These are phyloP conservation scores for Articulospora tetracladia DNA, from an alignment of 495 filamentous ascomycete species.

Conservation along the genomic window DNA sequence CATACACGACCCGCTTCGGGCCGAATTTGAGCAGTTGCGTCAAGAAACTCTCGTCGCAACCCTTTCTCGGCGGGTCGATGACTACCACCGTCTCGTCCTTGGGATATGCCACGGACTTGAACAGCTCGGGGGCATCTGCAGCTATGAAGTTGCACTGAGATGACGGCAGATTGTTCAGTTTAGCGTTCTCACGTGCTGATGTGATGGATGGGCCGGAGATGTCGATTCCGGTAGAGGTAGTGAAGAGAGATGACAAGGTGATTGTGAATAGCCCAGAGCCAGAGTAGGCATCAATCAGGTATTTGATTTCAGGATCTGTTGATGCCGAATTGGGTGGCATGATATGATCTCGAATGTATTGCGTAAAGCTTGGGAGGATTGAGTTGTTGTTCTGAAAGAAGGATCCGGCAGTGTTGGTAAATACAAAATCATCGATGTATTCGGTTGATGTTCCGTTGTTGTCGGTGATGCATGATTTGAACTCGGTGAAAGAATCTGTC, in stretches of 20 bases:
- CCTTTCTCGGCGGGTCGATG: slow-evolving; percentile 92
- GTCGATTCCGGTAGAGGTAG: slow-evolving; percentile 48
- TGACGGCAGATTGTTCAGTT: slow-evolving; percentile 62
- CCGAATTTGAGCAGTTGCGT: slow-evolving; percentile 70
- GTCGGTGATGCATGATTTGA: slow-evolving; percentile 84
- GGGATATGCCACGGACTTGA: slow-evolving; percentile 66
- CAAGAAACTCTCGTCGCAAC: slow-evolving; percentile 84
- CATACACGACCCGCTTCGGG: slow-evolving; percentile 81
- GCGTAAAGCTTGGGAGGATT: slow-evolving; percentile 85
- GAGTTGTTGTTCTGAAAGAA: slow-evolving; percentile 99
- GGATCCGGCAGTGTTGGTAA: slow-evolving; percentile 83
- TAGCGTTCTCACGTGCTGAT: slow-evolving; percentile 74
- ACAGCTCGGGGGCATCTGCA: slow-evolving; percentile 79
- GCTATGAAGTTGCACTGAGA: slow-evolving; percentile 68
- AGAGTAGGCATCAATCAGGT: slow-evolving; percentile 95
- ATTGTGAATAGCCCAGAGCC: slow-evolving; percentile 96
- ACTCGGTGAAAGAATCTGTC: slow-evolving; percentile 54
- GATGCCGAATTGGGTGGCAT: slow-evolving; percentile 41
- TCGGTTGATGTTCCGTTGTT: slow-evolving; percentile 75
- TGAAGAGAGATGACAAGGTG: slow-evolving; percentile 80
- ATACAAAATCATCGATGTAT: slow-evolving; percentile 80
- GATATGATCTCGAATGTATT: slow-evolving; percentile 82
- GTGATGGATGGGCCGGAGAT: slow-evolving; percentile 64
- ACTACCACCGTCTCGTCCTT: slow-evolving; percentile 81
- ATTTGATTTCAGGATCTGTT: slow-evolving; percentile 52